Evolutionary conservation across 176 grass and related monocot species (phyloP), one percentile per base, ranked within the genome.

Genomic region (Oryza meridionalis): DNA sequence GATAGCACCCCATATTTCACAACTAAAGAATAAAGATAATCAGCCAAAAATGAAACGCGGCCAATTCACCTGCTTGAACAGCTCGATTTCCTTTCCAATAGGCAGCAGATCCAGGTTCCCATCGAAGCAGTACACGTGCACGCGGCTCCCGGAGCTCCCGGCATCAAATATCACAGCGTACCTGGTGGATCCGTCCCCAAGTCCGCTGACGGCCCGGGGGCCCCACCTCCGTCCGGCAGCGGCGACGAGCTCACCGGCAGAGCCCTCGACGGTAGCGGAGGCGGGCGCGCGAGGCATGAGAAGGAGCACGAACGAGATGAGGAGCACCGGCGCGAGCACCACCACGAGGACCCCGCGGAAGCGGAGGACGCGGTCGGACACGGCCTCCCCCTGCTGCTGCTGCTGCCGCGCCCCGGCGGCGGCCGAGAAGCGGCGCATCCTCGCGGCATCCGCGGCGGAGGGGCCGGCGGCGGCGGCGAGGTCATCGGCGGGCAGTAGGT

Each of bases 81-180:
- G 86, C 88, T 99, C 96, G 78, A 96, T 89, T 74, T 95, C 85
- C 65, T 87, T 89, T 22, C 91, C 96, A 65, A 99, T 99, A 66
- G 90, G 89, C 17, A 96, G 63, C 75, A 99, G 86, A 85, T 95
- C 87, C 85, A 99, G 84, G 37, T 90, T 94, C 79, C 76, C 72
- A 69, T 99, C 89, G 77, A 99, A 99, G 87, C 89, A 88, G 83
- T 90, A 96, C 3, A 99, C 96, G 82, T 98, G 96, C 53, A 98
- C 96, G 78, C 96, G 90, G 66, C 93, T 98, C 68, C 96, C 96
- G 7, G 96, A 98, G 88, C 96, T 98, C 19, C 96, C 96, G 2
- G 91, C 96, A 32, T 98, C 96, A 65, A 98, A 98, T 40, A 95
- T 90, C n/a, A 98, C 93, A 0, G 93, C 93, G 5, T 98, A 95